These are phyloP conservation scores for Hyphopichia wangnamkhiaoensis DNA, from an alignment of 1,139 yeast species.

Conservation along the genomic window DNA sequence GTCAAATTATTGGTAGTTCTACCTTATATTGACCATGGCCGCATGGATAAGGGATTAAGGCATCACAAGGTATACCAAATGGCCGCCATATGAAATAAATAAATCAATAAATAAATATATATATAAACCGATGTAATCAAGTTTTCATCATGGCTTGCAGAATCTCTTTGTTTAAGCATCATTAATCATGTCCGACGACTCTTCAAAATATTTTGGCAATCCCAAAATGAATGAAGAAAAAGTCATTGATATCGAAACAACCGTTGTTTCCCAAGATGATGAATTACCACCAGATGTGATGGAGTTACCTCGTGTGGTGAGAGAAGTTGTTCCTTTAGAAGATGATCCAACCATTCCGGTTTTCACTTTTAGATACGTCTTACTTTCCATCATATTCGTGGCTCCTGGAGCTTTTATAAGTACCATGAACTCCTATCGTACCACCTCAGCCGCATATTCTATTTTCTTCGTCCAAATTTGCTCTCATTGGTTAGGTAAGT, in stretches of 20 bases:
- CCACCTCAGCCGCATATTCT: slow-evolving; percentile 37
- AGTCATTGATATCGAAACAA: not conserved
- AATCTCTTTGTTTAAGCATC: too few relatives aligned
- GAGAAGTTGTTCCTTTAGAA: slow-evolving; percentile 23
- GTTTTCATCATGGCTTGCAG: too few relatives aligned
- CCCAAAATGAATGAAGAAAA: not conserved
- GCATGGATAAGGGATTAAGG: too few relatives aligned
- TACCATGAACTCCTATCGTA: slow-evolving; percentile 37
- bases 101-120: too few relatives aligned
- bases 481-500: slow-evolving; percentile 31
- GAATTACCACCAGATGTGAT: slow-evolving; percentile 16
- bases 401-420: slow-evolving; percentile 39
- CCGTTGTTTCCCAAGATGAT: not conserved
- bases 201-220: not conserved
- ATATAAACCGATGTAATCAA: too few relatives aligned
- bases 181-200: too few relatives aligned
- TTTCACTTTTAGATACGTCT: slow-evolving; percentile 30
- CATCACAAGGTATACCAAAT: too few relatives aligned
- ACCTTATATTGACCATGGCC: too few relatives aligned
- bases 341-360: slow-evolving; percentile 26
- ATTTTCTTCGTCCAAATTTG: slow-evolving; percentile 36
- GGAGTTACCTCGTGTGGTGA: slow-evolving; percentile 20
- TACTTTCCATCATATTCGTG: slow-evolving; percentile 29
- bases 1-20: too few relatives aligned
- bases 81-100: too few relatives aligned